phyloP scores from a whole-genome alignment of 495 filamentous ascomycete species.

The Penicillium antarcticum region DNA sequence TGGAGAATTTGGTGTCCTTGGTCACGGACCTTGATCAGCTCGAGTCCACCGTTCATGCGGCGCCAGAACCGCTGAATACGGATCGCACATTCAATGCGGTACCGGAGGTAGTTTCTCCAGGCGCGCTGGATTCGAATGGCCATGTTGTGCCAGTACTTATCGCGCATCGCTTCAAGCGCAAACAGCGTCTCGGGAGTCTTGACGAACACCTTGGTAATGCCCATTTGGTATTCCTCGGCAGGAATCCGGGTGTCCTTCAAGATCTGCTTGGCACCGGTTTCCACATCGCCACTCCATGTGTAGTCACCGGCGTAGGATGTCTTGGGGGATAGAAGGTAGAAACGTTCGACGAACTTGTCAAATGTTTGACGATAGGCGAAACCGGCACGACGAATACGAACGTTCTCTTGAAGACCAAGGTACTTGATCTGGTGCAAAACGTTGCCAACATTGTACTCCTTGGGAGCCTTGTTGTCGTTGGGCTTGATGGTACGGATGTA shows the following conservation, averaged over 20 bases:
- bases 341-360: constrained; percentile 97
- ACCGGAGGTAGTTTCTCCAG: constrained; percentile 93
- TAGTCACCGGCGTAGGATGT: constrained; percentile 96
- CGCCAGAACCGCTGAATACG: constrained; percentile 96
- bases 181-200: constrained; percentile 98
- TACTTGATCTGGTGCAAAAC: constrained; percentile 99
- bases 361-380: constrained; percentile 98
- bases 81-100: constrained; percentile 86
- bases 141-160: constrained; percentile 99
- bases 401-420: constrained; percentile 97
- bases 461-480: constrained; percentile 95
- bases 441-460: constrained; percentile 86
- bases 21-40: constrained; percentile 83
- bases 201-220: constrained; percentile 95
- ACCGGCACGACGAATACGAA: constrained; percentile 91
- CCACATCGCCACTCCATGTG: constrained; percentile 85
- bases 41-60: constrained; percentile 80
- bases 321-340: constrained; percentile 91
- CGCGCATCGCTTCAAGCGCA: constrained; percentile 95
- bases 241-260: constrained; percentile 95
- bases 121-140: constrained; percentile 95
- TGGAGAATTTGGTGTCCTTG: constrained; percentile 82
- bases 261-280: constrained; percentile 88
- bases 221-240: constrained; percentile 93
- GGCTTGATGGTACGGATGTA: constrained; percentile 99